Conservation (phyloP, 352 stramenopile species). For the Pythium graminicola region DNA sequence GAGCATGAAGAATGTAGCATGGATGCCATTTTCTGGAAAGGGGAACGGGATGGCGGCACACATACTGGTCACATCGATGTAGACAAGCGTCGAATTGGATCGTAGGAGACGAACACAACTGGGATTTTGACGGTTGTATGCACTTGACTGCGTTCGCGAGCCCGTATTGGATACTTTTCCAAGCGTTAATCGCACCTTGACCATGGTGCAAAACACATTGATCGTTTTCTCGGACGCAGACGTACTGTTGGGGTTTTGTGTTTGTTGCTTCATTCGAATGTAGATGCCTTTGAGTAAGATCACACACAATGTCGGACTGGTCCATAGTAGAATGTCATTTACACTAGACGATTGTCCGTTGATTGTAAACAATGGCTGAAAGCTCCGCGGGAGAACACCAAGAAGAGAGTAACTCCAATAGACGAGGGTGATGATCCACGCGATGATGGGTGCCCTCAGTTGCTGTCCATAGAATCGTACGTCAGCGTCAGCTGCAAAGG, state of each 20-base stretch:
- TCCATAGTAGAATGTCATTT: constrained; percentile 27
- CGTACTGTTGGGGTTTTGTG: not conserved
- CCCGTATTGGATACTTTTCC: not conserved
- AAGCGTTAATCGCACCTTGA: constrained; percentile 19
- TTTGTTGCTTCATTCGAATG: not conserved
- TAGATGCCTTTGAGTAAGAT: constrained; percentile 19
- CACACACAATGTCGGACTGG: constrained; percentile 21
- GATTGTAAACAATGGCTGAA: constrained; percentile 6
- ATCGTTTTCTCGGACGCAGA: no score
- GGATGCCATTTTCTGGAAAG: constrained; percentile 1
- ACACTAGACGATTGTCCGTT: constrained; percentile 12
- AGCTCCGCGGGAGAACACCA: constrained; percentile 6
- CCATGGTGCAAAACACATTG: constrained; percentile 17
- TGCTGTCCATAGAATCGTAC: constrained; percentile 6
- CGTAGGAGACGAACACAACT: constrained; percentile 10
- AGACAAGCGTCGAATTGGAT: constrained; percentile 10
- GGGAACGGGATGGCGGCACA: not conserved
- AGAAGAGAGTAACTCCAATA: constrained; percentile 16
- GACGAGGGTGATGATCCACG: not conserved
- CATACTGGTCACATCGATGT: constrained; percentile 14
- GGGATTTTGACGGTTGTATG: not conserved
- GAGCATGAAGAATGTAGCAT: not conserved
- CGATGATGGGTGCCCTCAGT: not conserved
- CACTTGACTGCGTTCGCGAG: not conserved
- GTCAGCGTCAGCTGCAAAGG: constrained; percentile 25